Base-by-base conservation (phyloP, 306 rosid genomes). In the Casuarina equisetifolia region DNA sequence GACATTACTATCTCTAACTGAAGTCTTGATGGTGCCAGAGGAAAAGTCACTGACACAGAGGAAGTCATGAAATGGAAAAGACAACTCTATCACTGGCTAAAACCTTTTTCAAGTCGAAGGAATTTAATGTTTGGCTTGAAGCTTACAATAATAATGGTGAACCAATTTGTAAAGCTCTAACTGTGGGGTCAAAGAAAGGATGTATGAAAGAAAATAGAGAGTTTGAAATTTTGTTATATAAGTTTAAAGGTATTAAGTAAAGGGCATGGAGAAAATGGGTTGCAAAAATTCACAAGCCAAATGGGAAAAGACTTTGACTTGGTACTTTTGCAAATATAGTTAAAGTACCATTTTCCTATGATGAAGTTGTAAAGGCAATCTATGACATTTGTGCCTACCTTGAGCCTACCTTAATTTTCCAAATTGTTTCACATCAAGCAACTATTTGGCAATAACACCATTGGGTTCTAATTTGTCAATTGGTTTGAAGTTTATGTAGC, bases 211-310 rank as follows among this genome's bases (percentile, higher is more conserved):
- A 98, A 4, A 92, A 96, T 61, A 98, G 99, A 42, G 99, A 98
- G 45, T 98, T 98, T 19, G 89, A 91, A 36, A 96, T 92, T 42
- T 86, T 89, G 2, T 19, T 66, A 53, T 91, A 92, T 80, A 88
- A 87, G 3, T 92, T 86, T 80, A 88, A 96, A 73, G 98, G 98
- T 39, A 96, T 96, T 69, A 87, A 98, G 75, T 98, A 95, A 82
- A 91, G 99, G 78, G 92, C 97, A 1, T 95, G 99, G 99, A 98
- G 99, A 0, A 92, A 91, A 66, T 96, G 99, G 99, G 99, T 96
- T 73, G 94, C 93, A 0, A 98, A 96, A 79, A 96, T 96, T 19
- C 74, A 98, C 16, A 96, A 91, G 76, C 99, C 97, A 0, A 85
- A 88, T 70, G 97, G 91, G 0, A 91, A 77, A 17, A 82, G 97